Evolutionary conservation across 805 yeast genomes (phyloP), one percentile per base, ranked within the genome.

Genomic region (Zygotorulaspora chibaensis): DNA sequence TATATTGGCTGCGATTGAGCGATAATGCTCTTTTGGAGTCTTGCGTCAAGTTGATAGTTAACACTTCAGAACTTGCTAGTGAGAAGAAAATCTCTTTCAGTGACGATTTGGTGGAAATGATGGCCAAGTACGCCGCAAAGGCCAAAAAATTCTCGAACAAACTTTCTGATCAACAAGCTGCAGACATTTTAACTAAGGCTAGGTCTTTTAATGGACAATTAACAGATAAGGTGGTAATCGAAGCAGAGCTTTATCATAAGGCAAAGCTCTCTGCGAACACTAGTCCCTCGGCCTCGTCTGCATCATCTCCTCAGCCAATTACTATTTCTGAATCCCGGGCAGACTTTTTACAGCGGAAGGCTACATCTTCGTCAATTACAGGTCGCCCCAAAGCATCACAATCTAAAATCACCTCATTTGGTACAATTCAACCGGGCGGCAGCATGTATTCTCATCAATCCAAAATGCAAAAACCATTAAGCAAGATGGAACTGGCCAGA

Each of bases 1-100:
- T 87, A 28, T 82, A 80, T 33, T 86, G 97, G 95, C 71, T 91
- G 25, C 74, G 93, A 48, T 70, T 91, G 38, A 87, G 91, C 48
- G 97, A 90, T 63, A 71, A 77, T 6, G 84, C 88, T 2, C 69
- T 91, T 38, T 49, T 66, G 16, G 70, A 66, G 20, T 76, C 87
- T 1, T 87, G 96, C 70, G 90, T 87, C 5, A 73, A 75, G 18
- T 69, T 88, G 38, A 84, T 86, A 3, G 75, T 81, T 41, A 74
- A 76, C 35, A 80, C 87, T 0, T 71, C 88, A 38, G 85, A 81
- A 53, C 63, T 85, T 36, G 86, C 89, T 0, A 64, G 68, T 26
- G 82, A 79, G 34, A 67, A 81, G 33, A 59, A 74, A 10, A 71
- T 83, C 25, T 58, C 61, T 2, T 71, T 84, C 16, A 82, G 80